Conservation (phyloP, 768 basidiomycete genomes). For the Zangia roseola region DNA sequence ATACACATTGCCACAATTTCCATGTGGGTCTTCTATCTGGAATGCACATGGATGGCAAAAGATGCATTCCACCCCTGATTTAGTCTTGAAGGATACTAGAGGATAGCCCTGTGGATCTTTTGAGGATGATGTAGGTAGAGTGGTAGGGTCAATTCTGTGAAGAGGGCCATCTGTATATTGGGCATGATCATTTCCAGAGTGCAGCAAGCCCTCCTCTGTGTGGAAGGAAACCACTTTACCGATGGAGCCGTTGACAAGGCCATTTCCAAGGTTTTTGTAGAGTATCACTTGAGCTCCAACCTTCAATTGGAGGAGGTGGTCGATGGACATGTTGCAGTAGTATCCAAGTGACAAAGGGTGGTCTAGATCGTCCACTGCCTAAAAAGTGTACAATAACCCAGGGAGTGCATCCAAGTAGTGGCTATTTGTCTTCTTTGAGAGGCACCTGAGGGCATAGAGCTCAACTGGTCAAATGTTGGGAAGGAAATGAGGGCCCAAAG, state of each 20-base stretch:
- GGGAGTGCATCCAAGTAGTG: background rate
- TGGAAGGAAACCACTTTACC: background rate
- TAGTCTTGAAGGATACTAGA: background rate
- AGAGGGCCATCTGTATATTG: background rate
- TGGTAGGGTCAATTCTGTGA: background rate
- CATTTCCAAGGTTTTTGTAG: background rate
- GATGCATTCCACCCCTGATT: background rate
- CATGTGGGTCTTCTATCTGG: background rate
- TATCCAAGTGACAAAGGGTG: background rate
- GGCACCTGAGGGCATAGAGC: background rate
- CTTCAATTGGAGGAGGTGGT: background rate
- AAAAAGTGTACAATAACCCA: background rate
- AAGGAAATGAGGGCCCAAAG: background rate
- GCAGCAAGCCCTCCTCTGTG: background rate
- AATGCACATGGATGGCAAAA: too few relatives aligned
- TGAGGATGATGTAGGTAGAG: background rate
- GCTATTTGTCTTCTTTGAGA: background rate
- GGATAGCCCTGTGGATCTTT: background rate
- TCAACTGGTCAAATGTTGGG: background rate
- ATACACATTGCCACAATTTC: background rate
- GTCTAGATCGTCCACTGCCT: background rate
- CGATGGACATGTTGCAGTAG: background rate
- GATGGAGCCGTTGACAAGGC: background rate
- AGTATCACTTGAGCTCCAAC: background rate
- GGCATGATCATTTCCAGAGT: background rate